phyloP scores from a whole-genome alignment of 176 grass and related monocot species.

The Oryza meridionalis region DNA sequence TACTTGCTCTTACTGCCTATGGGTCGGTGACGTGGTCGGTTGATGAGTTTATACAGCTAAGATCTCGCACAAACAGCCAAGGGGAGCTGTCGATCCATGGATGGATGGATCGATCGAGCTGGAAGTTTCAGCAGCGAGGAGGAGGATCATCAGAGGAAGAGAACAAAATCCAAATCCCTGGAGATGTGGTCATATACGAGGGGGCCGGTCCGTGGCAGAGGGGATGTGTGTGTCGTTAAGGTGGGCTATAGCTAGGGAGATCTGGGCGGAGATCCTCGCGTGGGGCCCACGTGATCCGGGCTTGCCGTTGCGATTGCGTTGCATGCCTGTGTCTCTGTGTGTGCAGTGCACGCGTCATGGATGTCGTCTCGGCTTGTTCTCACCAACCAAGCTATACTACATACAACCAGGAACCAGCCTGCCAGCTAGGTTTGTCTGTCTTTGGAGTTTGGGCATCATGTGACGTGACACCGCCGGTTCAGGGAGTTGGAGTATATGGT shows the following conservation, averaged over 20 bases:
- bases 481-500: neutral
- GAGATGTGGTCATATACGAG: neutral
- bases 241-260: neutral
- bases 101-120: neutral
- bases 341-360: neutral
- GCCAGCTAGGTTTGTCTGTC: neutral
- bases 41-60: neutral
- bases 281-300: neutral
- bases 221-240: neutral
- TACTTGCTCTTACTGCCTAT: no score
- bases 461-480: neutral
- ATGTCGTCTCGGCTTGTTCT: neutral
- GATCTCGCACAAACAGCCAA: neutral
- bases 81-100: neutral
- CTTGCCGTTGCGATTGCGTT: neutral
- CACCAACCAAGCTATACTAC: neutral
- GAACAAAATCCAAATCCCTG: conserved; percentile 3
- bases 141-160: neutral
- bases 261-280: neutral
- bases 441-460: neutral
- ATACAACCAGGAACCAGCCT: neutral
- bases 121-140: neutral
- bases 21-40: neutral
- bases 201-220: no score
- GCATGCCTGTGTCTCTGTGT: neutral